Percentiles rank a stretch among this genome's conserved stretches.
Conservation (phyloP, 2,329 filamentous ascomycete species). For the Endoconidiophora polonica region DNA sequence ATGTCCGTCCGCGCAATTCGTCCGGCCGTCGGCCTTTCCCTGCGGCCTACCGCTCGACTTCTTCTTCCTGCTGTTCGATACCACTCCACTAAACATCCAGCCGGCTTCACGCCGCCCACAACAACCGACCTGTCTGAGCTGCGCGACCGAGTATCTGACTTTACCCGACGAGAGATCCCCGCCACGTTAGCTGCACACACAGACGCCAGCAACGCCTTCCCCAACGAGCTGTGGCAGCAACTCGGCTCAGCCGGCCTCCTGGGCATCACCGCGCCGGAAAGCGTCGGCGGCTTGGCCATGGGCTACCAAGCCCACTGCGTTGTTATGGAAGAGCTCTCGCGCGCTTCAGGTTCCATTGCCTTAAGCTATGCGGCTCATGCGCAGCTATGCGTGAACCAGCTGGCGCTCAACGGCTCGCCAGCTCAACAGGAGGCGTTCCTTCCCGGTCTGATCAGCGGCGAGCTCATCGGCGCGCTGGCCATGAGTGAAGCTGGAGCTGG, state of each 20-base stretch:
- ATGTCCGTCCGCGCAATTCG: conserved; percentile 12
- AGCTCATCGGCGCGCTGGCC: conserved; percentile 69
- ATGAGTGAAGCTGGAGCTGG: conserved; percentile 91
- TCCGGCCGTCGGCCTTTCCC: conserved; percentile 1
- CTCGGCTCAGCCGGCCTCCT: conserved; percentile 81
- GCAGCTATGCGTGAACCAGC: conserved; percentile 90
- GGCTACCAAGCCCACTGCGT: conserved; percentile 95
- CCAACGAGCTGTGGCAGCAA: conserved; percentile 82
- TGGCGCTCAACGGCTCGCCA: conserved; percentile 69
- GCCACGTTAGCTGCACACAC: conserved; percentile 67
- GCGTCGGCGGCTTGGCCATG: conserved; percentile 75
- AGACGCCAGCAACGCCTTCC: conserved; percentile 80
- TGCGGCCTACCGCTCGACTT: conserved; percentile 11
- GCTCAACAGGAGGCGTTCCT: conserved; percentile 71
- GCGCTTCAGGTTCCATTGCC: conserved; percentile 68
- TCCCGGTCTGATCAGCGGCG: conserved; percentile 64
- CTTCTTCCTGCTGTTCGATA: conserved; percentile 22
- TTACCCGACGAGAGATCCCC: conserved; percentile 72
- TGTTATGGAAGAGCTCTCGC: conserved; percentile 85
- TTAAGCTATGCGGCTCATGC: conserved; percentile 92
- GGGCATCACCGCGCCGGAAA: conserved; percentile 84
- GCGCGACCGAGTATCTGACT: conserved; percentile 73
- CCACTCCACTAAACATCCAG: conserved; percentile 42
- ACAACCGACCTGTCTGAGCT: conserved; percentile 62
- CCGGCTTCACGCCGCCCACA: conserved; percentile 51